These are phyloP conservation scores for Allantophomopsis lycopodina DNA, from an alignment of 2,329 filamentous ascomycete species.

Conservation along the genomic window DNA sequence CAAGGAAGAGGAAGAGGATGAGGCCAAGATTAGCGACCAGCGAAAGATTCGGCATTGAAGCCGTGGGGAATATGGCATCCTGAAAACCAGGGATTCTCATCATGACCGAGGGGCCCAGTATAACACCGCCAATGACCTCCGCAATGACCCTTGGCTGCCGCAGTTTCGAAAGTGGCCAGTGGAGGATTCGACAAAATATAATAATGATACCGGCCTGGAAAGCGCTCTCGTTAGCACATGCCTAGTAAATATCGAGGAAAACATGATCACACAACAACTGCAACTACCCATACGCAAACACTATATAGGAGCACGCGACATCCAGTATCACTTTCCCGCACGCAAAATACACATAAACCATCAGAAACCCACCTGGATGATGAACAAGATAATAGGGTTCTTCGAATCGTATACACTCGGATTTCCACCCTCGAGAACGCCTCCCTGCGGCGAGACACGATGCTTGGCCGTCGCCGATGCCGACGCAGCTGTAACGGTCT, in stretches of 20 bases:
- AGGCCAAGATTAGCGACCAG: conserved; percentile 75
- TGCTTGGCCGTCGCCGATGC: conserved; percentile 1
- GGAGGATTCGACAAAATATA: conserved; percentile 58
- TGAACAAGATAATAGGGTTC: conserved; percentile 54
- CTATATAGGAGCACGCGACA: not conserved
- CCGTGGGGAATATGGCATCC: conserved; percentile 59
- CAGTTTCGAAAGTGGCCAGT: conserved; percentile 64
- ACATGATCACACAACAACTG: too few relatives aligned
- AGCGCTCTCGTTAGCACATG: too few relatives aligned
- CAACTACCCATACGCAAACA: too few relatives aligned
- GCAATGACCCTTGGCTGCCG: conserved; percentile 74
- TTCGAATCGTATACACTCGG: conserved; percentile 46
- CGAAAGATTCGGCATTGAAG: conserved; percentile 61
- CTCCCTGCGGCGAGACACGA: conserved; percentile 33
- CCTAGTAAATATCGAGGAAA: too few relatives aligned
- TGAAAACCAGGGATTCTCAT: conserved; percentile 73
- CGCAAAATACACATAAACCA: not conserved
- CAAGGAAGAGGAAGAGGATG: conserved; percentile 75
- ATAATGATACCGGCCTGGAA: conserved; percentile 56
- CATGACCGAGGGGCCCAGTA: conserved; percentile 80
- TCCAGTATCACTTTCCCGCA: too few relatives aligned
- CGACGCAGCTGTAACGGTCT: not conserved
- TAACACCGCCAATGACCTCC: conserved; percentile 72
- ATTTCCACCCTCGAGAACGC: conserved; percentile 49
- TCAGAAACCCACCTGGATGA: conserved; percentile 42